Evolutionary conservation across 176 grass and related monocot species (phyloP), one percentile per base, ranked within the genome.

Genomic region (Eleusine indica): DNA sequence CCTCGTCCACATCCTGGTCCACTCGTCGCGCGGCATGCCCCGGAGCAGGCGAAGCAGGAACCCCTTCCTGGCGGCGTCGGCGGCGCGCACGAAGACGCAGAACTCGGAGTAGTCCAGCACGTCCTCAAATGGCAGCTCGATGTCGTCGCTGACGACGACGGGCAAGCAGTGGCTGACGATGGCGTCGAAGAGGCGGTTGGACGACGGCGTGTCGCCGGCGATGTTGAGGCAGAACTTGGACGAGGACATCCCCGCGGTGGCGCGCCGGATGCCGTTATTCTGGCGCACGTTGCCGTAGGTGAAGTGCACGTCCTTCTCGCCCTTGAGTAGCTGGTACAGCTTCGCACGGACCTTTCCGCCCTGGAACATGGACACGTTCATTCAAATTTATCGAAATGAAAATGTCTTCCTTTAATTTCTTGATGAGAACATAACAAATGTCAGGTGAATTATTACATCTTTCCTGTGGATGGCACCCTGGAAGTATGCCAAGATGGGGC

Each of bases 191-290:
- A 94, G 94, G 14, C 94, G 86, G 89, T 94, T 97, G 3, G 92
- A 94, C 4, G 94, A 97, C 11, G 94, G 94, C 0, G 94, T 97
- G 76, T 97, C 94, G 0, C 94, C 91, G 1, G 94, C 94, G 48
- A 97, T 89, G 80, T 90, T 92, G 21, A 94, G 83, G 85, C 94
- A 97, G 83, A 97, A 97, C 80, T 90, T 97, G 3, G 94, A 94
- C 6, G 89, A 83, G 10, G 88, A 78, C 94, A 94, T 97, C 21
- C 94, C 92, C 18, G 53, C 76, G 11, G 86, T 81, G 56, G 94
- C 83, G 9, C 86, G 81, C 74, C 80, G 90, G 75, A 94, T 90
- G 10, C 94, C 94, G 14, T 90, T 92, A 38, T 92, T 92, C 53
- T 92, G 88, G 42, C 90, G 82, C 21, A 94, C 90, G 49, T 83